These are phyloP conservation scores for Bondarzewia mesenterica DNA, from an alignment of 1,284 basidiomycete genomes.

Conservation along the genomic window DNA sequence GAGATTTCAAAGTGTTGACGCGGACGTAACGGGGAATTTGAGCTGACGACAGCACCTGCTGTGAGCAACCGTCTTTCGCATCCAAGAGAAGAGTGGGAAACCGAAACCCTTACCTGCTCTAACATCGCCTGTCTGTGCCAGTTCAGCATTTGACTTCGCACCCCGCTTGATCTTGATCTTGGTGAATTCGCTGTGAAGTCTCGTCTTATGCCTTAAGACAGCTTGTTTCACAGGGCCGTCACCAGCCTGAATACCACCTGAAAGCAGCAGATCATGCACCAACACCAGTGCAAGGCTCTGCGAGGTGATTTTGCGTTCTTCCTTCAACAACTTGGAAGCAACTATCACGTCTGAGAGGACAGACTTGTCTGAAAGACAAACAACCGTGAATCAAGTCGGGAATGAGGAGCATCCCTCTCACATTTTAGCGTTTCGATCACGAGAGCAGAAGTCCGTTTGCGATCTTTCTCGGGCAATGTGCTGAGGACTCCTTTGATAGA, in stretches of 20 bases:
- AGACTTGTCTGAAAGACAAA: slow-evolving; percentile 50
- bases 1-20: slow-evolving; percentile 72
- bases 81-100: background rate
- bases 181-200: slow-evolving; percentile 80
- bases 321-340: slow-evolving; percentile 57
- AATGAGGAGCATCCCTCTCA: slow-evolving; percentile 34
- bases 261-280: slow-evolving; percentile 80
- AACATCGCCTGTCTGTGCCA: slow-evolving; percentile 54
- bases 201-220: slow-evolving; percentile 76
- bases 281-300: slow-evolving; percentile 73
- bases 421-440: slow-evolving; percentile 92
- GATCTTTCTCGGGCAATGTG: slow-evolving; percentile 64
- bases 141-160: slow-evolving; percentile 53
- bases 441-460: slow-evolving; percentile 71
- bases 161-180: slow-evolving; percentile 79
- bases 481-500: slow-evolving; percentile 77
- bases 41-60: slow-evolving; percentile 38
- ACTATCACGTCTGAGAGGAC: slow-evolving; percentile 61
- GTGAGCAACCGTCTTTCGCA: too few species aligned
- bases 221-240: slow-evolving; percentile 85
- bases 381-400: background rate
- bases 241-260: slow-evolving; percentile 77
- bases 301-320: slow-evolving; percentile 74
- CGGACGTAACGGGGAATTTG: slow-evolving; percentile 80
- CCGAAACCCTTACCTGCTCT: slow-evolving; percentile 41